phyloP scores from a whole-genome alignment of 371 early-diverging fungal species.

The Syncephalastrum monosporum region DNA sequence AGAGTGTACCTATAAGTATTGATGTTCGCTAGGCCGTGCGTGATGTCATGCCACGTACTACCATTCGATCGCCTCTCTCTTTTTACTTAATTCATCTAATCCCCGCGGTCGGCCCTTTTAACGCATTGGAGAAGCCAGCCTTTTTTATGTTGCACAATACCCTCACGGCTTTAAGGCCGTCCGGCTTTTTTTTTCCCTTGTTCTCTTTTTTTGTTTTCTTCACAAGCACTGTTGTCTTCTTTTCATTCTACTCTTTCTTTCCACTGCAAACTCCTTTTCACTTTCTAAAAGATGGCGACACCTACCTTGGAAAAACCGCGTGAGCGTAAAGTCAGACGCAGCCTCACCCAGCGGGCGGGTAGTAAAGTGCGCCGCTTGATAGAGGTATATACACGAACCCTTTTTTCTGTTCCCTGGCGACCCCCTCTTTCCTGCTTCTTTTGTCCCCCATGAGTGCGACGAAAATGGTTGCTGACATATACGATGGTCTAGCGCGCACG shows the following conservation, averaged over 20 bases:
- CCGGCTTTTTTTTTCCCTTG: neutral
- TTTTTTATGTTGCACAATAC: too few relatives aligned
- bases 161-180: too few relatives aligned
- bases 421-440: neutral
- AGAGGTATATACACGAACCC: constrained; percentile 3
- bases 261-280: neutral
- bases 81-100: too few relatives aligned
- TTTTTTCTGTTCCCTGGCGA: neutral
- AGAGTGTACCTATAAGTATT: too few relatives aligned
- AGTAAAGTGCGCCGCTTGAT: constrained; percentile 12
- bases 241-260: neutral
- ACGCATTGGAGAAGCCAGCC: too few relatives aligned
- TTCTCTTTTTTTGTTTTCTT: constrained; percentile 2
- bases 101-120: too few relatives aligned
- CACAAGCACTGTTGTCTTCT: constrained; percentile 1
- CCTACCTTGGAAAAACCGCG: constrained; percentile 1
- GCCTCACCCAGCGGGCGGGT: constrained; percentile 14
- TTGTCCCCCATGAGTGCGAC: too few relatives aligned
- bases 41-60: too few relatives aligned
- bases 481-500: too few relatives aligned
- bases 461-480: too few relatives aligned
- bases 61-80: too few relatives aligned
- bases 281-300: constrained; percentile 3
- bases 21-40: too few relatives aligned
- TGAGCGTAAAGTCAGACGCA: constrained; percentile 3